phyloP scores from a whole-genome alignment of 495 filamentous ascomycete species.

The Aspergillus saccharolyticus region DNA sequence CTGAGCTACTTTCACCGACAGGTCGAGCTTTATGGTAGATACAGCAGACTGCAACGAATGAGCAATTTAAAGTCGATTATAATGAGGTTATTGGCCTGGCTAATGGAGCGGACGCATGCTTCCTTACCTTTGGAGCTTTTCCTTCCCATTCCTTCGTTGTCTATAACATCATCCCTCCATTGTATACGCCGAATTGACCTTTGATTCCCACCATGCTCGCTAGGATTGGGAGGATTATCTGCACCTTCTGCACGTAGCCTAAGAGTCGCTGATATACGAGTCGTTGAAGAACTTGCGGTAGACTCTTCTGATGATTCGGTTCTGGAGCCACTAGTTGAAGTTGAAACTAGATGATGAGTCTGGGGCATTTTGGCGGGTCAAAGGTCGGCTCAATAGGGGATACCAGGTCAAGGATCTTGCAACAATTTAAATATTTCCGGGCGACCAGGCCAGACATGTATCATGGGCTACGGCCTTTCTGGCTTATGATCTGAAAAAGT shows the following conservation, averaged over 20 bases:
- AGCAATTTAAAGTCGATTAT: neutral
- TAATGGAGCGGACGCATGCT: neutral
- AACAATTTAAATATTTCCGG: too few relatives aligned
- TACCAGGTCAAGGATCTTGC: too few relatives aligned
- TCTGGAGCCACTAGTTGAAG: constrained; percentile 13
- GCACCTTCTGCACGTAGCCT: constrained; percentile 38
- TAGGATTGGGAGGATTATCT: constrained; percentile 20
- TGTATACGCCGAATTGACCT: constrained; percentile 53
- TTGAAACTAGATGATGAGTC: constrained; percentile 20
- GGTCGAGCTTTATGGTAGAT: constrained; percentile 87
- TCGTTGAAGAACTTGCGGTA: constrained; percentile 11
- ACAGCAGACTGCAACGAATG: constrained; percentile 71
- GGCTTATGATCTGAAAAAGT: too few relatives aligned
- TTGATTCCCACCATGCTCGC: constrained; percentile 9
- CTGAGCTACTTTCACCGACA: constrained; percentile 80
- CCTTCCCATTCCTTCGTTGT: constrained; percentile 92
- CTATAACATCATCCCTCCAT: constrained; percentile 91
- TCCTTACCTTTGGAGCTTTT: constrained; percentile 85
- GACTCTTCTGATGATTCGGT: constrained; percentile 19
- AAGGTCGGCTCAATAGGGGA: neutral
- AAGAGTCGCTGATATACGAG: constrained; percentile 25
- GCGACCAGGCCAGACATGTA: neutral
- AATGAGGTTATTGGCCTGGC: neutral
- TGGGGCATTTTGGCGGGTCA: constrained; percentile 24
- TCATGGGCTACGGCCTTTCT: too few relatives aligned